Evolutionary conservation across 108 stramenopile genomes (phyloP), one percentile per base, ranked within the genome.

Genomic region (Cyclotella kingstonii): DNA sequence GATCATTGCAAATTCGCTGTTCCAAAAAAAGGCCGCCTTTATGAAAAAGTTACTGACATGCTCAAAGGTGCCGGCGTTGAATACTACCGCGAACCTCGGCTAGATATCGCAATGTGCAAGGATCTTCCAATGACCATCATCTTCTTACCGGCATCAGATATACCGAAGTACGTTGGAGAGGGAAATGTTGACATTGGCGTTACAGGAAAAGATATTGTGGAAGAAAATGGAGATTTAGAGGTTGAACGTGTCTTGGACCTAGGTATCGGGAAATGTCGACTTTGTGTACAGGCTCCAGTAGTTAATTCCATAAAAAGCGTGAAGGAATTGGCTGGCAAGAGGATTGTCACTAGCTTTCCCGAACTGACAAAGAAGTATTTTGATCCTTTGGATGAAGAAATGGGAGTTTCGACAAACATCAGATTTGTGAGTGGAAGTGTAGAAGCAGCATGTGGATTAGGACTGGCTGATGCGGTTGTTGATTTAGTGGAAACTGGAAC

Each of bases 401-500:
- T 51, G 47, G 93, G 89, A 29, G 84, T 83, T 4, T 70, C 43
- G 12, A 98, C 97, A 9, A 86, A 68, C 27, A 81, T 98, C 43
- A 81, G 69, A 33, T 95, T 88, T 69, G 92, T 97, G 38, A 95
- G 94, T 5, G 98, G 98, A 10, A 91, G 90, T 38, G 98, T 98
- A 27, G 98, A 98, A 71, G 96, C 96, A 4, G 95, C 96, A 8
- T 97, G 97, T 76, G 87, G 89, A 39, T 83, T 97, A 22, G 98
- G 98, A 29, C 67, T 98, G 55, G 98, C 96, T 12, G 98, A 98
- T 78, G 98, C 95, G 33, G 94, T 98, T 40, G 96, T 98, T 18
- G 96, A 97, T 81, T 81, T 98, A 45, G 95, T 97, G 23, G 96
- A 97, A 65, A 98, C 96, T 48, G 98, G 98, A 21, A 98, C 98